These are phyloP conservation scores for Penicillium goetzii DNA, from an alignment of 495 filamentous ascomycete species.

Conservation along the genomic window DNA sequence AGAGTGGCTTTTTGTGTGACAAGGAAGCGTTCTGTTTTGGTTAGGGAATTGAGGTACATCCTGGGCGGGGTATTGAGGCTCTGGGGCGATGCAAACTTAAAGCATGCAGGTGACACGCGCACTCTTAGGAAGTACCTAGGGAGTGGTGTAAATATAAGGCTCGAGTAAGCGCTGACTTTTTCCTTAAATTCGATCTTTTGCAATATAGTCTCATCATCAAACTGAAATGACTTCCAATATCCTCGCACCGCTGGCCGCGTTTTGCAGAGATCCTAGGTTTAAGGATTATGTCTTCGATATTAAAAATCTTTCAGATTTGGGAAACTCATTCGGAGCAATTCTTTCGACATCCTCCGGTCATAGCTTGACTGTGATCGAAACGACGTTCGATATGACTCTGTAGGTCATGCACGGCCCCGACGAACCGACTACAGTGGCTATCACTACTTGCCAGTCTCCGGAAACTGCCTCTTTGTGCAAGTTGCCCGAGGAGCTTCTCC, in stretches of 20 bases:
- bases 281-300: conserved; percentile 22
- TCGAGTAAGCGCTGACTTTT: neutral
- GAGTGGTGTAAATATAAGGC: neutral
- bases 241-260: conserved; percentile 23
- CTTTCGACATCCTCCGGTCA: conserved; percentile 9
- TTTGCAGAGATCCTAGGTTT: conserved; percentile 23
- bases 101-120: neutral
- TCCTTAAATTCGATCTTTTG: neutral
- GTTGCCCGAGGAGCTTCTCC: neutral
- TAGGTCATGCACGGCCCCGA: conserved; percentile 13
- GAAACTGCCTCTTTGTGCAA: neutral
- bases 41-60: neutral
- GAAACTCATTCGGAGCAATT: conserved; percentile 20
- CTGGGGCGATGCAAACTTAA: neutral
- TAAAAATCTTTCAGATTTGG: conserved; percentile 25
- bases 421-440: conserved; percentile 13
- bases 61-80: neutral
- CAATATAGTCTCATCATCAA: too few species aligned
- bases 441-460: neutral
- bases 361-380: conserved; percentile 19
- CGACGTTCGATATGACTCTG: conserved; percentile 26
- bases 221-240: conserved; percentile 20
- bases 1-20: neutral
- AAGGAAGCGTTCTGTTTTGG: neutral
- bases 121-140: neutral